phyloP scores from a whole-genome alignment of 73 alveolate species.

The Stentor coeruleus region DNA sequence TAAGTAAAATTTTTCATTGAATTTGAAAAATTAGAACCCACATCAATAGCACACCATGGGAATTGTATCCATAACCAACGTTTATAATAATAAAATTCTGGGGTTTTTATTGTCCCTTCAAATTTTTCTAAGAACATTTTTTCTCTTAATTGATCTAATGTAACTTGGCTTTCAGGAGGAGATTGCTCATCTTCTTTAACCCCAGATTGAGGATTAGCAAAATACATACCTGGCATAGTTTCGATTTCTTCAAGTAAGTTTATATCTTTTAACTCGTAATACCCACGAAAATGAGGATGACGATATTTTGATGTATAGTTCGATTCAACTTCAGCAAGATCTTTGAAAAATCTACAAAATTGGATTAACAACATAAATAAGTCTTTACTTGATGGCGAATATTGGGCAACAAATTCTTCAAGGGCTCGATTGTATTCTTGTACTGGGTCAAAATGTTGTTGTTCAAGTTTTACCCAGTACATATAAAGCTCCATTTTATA shows the following conservation, averaged over 20 bases:
- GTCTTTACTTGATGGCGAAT: constrained; percentile 41
- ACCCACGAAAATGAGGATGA: constrained; percentile 55
- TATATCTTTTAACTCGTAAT: constrained; percentile 41
- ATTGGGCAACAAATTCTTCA: constrained; percentile 50
- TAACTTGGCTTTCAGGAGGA: constrained; percentile 36
- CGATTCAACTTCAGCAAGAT: constrained; percentile 50
- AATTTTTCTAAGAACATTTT: constrained; percentile 27
- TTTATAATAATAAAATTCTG: constrained; percentile 46
- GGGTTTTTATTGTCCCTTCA: not conserved
- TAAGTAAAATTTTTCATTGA: not conserved
- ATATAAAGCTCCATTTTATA: constrained; percentile 40
- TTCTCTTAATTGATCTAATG: constrained; percentile 29
- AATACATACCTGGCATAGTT: constrained; percentile 30
- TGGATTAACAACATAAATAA: constrained; percentile 45
- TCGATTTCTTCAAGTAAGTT: constrained; percentile 41
- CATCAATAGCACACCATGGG: constrained; percentile 3
- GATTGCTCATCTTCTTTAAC: constrained; percentile 34
- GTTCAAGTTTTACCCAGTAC: constrained; percentile 46
- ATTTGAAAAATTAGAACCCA: not conserved
- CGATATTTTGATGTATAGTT: constrained; percentile 33
- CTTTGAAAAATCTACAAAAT: constrained; percentile 49
- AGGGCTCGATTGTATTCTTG: constrained; percentile 51
- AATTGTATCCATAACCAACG: constrained; percentile 47
- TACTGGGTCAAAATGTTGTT: constrained; percentile 58
- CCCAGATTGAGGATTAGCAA: constrained; percentile 19